Evolutionary conservation across 192 early-diverging fungal species (phyloP).

Genomic region (Gaertneriomyces sp.): DNA sequence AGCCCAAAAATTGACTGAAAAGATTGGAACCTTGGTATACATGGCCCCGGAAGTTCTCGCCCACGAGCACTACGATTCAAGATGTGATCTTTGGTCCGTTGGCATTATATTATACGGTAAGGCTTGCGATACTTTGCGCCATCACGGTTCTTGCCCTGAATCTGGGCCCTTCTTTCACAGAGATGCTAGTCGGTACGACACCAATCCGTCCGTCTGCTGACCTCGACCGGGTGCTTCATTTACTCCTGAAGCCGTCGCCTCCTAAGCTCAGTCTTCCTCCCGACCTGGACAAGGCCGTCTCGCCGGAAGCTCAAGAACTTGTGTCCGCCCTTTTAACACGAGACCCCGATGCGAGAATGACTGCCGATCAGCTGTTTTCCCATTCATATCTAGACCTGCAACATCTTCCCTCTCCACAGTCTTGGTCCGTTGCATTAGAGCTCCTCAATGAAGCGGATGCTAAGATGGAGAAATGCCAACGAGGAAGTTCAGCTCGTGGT

Average conservation of each 20-base stretch:
- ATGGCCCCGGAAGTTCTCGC: constrained; percentile 32
- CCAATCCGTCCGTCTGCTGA: constrained; percentile 16
- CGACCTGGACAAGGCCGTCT: neutral
- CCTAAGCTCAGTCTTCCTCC: constrained; percentile 19
- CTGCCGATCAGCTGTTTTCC: constrained; percentile 11
- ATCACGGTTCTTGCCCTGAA: too few relatives aligned
- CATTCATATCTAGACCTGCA: constrained; percentile 26
- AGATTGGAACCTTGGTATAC: neutral
- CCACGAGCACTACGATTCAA: constrained; percentile 19
- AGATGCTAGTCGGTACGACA: constrained; percentile 30
- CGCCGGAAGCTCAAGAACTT: constrained; percentile 4
- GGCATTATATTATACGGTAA: constrained; percentile 33
- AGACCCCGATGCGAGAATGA: constrained; percentile 6
- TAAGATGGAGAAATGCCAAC: too few relatives aligned
- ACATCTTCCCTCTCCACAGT: constrained; percentile 19
- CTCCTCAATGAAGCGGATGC: constrained; percentile 3
- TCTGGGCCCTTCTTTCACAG: neutral
- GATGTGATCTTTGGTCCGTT: constrained; percentile 34
- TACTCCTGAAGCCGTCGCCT: constrained; percentile 14
- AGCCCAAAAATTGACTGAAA: too few relatives aligned
- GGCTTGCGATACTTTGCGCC: neutral
- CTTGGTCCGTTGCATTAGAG: constrained; percentile 13
- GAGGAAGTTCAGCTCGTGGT: too few relatives aligned
- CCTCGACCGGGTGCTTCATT: constrained; percentile 10
- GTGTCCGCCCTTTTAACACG: constrained; percentile 29